Evolutionary conservation across 2,329 filamentous ascomycete genomes (phyloP).

Genomic region (Gremmenia infestans): DNA sequence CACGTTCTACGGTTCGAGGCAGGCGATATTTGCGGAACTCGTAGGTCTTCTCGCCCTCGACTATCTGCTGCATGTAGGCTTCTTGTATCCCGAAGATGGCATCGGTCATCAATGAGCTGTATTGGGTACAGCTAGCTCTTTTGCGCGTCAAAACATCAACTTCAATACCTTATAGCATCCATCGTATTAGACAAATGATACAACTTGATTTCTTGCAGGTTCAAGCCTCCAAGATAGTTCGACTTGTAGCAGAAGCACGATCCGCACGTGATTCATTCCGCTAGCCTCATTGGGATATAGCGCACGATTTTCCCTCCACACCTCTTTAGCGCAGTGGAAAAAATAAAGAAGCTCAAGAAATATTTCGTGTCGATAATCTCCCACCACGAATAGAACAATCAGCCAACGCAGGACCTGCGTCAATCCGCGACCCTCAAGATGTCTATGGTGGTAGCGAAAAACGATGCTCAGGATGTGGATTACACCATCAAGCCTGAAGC

Average conservation of each 20-base stretch:
- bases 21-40: not conserved
- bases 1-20: not conserved
- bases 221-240: too few species aligned
- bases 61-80: not conserved
- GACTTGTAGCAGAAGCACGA: too few species aligned
- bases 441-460: conserved; percentile 44
- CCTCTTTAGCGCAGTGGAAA: conserved; percentile 11
- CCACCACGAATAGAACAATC: conserved; percentile 6
- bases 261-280: not conserved
- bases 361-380: conserved; percentile 6
- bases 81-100: not conserved
- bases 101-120: not conserved
- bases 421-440: conserved; percentile 28
- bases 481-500: conserved; percentile 92
- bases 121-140: too few species aligned
- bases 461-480: conserved; percentile 51
- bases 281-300: not conserved
- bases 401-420: conserved; percentile 8
- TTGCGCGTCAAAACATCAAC: too few species aligned
- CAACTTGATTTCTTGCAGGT: too few species aligned
- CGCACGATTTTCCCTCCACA: conserved; percentile 1
- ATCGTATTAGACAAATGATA: too few species aligned
- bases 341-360: conserved; percentile 12
- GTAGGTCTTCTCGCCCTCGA: not conserved
- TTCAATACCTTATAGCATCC: too few species aligned